Base-by-base conservation (phyloP, 2,329 filamentous ascomycete genomes). In the Elsinoe australis region DNA sequence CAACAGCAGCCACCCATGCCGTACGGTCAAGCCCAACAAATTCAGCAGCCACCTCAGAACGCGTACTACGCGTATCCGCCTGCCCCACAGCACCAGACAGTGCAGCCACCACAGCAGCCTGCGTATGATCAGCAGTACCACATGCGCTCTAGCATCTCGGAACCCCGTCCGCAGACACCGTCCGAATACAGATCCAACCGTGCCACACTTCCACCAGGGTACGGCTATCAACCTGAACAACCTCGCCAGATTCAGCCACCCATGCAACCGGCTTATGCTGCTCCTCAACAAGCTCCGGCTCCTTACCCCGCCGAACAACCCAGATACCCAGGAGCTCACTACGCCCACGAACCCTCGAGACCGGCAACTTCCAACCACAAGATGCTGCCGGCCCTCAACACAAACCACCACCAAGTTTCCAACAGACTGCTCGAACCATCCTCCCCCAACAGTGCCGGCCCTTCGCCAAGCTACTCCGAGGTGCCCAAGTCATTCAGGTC, bases 321-420 rank as follows among this genome's bases (percentile, higher is more conserved):
- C 21, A 26, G 39, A 15, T 31, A 44, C 21, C 9, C 39, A 2
- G 15, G 14, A 12, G 6, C 26, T 7, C 26, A 29, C 8, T 44
- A 44, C 12, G 39, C 39, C 2, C 39, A 44, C 14, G 39, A 44
- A 18, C 24, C 39, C n/a, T 19, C 39, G 5, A 44, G 39, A 32
- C 15, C 39, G 9, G 14, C 14, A 22, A 29, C 33, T 59, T 57
- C 52, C 50, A 53, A 31, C 47, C 56, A 60, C 21, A 60, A 65
- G 52, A 55, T 65, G 17, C 55, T 73, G 47, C 68, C 70, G 5
- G 69, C 69, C 10, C 55, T 72, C 47, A 67, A 69, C 52, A 67
- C 67, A 1, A 49, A 39, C 9, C 50, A 68, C 49, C 50, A 68
- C 49, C 61, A 65, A 32, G 59, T 63, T 2, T 59, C 50, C 44